These are phyloP conservation scores for Cryptosporidium sp. DNA, from an alignment of 169 alveolate species.

Conservation along the genomic window DNA sequence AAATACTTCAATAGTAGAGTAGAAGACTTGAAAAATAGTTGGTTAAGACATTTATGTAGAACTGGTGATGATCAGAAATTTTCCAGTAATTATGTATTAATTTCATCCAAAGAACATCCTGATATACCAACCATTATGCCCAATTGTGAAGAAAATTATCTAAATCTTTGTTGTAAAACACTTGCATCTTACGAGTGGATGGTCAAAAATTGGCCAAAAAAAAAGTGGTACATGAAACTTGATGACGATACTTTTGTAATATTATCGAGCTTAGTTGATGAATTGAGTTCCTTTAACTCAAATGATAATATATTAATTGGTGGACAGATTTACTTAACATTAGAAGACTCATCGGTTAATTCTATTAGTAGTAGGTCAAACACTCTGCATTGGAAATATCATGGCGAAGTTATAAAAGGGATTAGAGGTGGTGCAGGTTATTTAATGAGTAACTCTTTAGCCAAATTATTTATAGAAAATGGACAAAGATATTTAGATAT, in stretches of 20 bases:
- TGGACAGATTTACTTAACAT: slow-evolving; percentile 65
- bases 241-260: slow-evolving; percentile 72
- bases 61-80: not conserved
- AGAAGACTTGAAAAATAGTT: slow-evolving; percentile 46
- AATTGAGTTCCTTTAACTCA: slow-evolving; percentile 18
- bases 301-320: slow-evolving; percentile 39
- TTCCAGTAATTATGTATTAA: slow-evolving; percentile 33
- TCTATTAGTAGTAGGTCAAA: slow-evolving; percentile 48
- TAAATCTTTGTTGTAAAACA: slow-evolving; percentile 66
- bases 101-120: slow-evolving; percentile 25
- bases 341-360: slow-evolving; percentile 37
- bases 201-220: slow-evolving; percentile 68
- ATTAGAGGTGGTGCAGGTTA: slow-evolving; percentile 74
- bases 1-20: slow-evolving; percentile 57
- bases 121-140: slow-evolving; percentile 64
- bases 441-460: slow-evolving; percentile 57
- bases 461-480: slow-evolving; percentile 52
- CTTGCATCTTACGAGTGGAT: slow-evolving; percentile 69
- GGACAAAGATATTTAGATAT: slow-evolving; percentile 70
- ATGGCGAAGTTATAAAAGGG: slow-evolving; percentile 69
- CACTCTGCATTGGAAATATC: slow-evolving; percentile 48
- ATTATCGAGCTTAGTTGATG: slow-evolving; percentile 40
- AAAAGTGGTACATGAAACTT: slow-evolving; percentile 72
- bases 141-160: slow-evolving; percentile 57
- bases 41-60: slow-evolving; percentile 67